Percentiles rank a stretch among this genome's conserved stretches.
These are phyloP conservation scores for Penicillium desertorum DNA, from an alignment of 495 filamentous ascomycete genomes.

Conservation along the genomic window DNA sequence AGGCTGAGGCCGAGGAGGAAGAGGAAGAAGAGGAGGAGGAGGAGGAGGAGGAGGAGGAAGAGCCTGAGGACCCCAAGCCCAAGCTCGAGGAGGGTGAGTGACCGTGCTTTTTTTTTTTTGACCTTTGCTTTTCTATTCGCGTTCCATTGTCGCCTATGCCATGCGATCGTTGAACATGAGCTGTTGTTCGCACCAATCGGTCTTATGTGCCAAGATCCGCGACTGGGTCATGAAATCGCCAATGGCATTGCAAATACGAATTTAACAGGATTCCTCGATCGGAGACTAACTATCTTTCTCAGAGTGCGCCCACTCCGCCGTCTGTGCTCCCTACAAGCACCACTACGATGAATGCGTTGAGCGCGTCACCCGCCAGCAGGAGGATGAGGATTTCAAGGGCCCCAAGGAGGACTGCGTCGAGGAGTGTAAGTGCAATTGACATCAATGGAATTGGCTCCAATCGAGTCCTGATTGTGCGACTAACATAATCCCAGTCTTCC, in stretches of 20 bases:
- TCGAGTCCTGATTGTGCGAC: slow-evolving; percentile 1
- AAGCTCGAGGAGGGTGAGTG: slow-evolving; percentile 86
- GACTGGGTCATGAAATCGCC: slow-evolving; percentile 3
- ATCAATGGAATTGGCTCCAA: not conserved
- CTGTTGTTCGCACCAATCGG: slow-evolving; percentile 8
- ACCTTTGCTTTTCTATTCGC: slow-evolving; percentile 3
- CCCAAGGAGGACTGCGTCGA: slow-evolving; percentile 94
- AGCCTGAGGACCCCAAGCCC: slow-evolving; percentile 84
- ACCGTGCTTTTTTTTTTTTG: slow-evolving; percentile 3
- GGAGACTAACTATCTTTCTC: slow-evolving; percentile 22
- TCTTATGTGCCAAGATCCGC: slow-evolving; percentile 7
- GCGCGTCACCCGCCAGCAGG: slow-evolving; percentile 75
- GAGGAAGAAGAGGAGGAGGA: slow-evolving; percentile 57
- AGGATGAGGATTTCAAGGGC: slow-evolving; percentile 61
- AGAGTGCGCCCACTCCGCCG: slow-evolving; percentile 85
- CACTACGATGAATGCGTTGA: slow-evolving; percentile 97
- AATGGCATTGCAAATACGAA: slow-evolving; percentile 23
- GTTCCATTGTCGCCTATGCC: not conserved
- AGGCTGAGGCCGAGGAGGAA: slow-evolving; percentile 46
- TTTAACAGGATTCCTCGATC: not conserved
- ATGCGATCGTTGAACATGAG: not conserved
- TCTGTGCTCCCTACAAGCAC: slow-evolving; percentile 88
- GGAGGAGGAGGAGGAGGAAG: slow-evolving; percentile 78
- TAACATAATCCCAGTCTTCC: slow-evolving; percentile 76
- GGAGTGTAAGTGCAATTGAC: slow-evolving; percentile 74